Conservation (phyloP, 2,329 filamentous ascomycete genomes). For the Chalaropsis thielavioides region DNA sequence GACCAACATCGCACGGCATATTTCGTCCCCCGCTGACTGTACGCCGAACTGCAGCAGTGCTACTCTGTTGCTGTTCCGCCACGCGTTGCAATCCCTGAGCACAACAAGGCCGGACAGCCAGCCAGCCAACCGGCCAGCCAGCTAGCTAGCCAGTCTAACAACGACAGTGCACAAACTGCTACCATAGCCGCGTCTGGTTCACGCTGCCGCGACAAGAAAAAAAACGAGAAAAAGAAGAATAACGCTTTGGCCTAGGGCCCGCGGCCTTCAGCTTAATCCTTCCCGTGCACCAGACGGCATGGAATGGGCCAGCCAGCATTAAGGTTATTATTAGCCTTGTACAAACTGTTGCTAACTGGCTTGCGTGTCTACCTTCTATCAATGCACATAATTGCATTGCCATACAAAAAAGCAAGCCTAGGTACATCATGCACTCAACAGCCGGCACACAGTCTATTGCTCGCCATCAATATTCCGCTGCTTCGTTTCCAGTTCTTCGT, state of each 20-base stretch:
- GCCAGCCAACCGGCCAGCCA: neutral
- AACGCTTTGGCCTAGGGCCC: too few species aligned
- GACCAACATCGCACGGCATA: too few species aligned
- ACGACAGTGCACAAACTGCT: neutral
- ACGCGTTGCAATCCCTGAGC: neutral
- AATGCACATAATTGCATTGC: neutral
- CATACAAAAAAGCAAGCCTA: too few species aligned
- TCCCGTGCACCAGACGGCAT: conserved; percentile 1
- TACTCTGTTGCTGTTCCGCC: too few species aligned
- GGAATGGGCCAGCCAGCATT: neutral
- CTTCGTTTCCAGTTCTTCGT: too few species aligned
- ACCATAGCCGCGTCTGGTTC: neutral
- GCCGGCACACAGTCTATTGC: too few species aligned
- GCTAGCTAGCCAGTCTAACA: neutral
- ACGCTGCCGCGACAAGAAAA: too few species aligned
- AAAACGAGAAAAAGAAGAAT: too few species aligned
- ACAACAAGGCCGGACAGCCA: neutral
- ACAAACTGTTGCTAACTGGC: neutral
- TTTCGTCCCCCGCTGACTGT: too few species aligned
- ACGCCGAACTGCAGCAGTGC: too few species aligned
- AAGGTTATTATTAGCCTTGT: neutral
- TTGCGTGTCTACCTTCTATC: neutral
- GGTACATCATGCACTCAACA: too few species aligned
- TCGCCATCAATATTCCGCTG: too few species aligned
- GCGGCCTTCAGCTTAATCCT: neutral